These are phyloP conservation scores for Pelagomonas calceolata DNA, from an alignment of 108 stramenopile species.

Conservation along the genomic window DNA sequence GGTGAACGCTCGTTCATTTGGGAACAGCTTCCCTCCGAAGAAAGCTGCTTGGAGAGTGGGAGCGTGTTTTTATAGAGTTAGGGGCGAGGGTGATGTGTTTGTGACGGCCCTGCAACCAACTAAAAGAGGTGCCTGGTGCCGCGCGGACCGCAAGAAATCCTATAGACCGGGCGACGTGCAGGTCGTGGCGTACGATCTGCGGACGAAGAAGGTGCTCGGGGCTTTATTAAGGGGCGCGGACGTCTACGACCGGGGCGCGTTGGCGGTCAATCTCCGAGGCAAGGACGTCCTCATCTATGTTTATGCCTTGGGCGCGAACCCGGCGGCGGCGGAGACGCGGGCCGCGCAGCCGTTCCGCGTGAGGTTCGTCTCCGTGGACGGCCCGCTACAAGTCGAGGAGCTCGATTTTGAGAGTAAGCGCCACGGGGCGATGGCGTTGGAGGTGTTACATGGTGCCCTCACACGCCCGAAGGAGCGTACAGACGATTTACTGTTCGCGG, in stretches of 20 bases:
- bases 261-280: too few species aligned
- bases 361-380: too few species aligned
- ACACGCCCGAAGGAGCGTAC: too few species aligned
- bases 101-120: slow-evolving; percentile 62
- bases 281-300: too few species aligned
- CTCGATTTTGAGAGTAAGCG: too few species aligned
- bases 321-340: background rate
- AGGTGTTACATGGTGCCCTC: too few species aligned
- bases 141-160: slow-evolving; percentile 49
- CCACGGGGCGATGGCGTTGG: too few species aligned
- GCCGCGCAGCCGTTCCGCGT: too few species aligned
- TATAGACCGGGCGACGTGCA: slow-evolving; percentile 59
- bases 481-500: too few species aligned
- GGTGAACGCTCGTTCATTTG: slow-evolving; percentile 50
- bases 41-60: slow-evolving; percentile 33
- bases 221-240: slow-evolving; percentile 3
- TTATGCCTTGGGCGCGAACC: background rate
- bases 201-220: background rate
- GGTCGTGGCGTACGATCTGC: slow-evolving; percentile 40
- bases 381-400: too few species aligned
- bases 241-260: slow-evolving; percentile 34
- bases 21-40: slow-evolving; percentile 50
- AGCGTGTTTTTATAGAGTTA: slow-evolving; percentile 24
- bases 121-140: slow-evolving; percentile 44
- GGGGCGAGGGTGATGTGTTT: slow-evolving; percentile 39